Evolutionary conservation across 2,329 filamentous ascomycete genomes (phyloP).

Genomic region (Colletotrichum gigasporum): DNA sequence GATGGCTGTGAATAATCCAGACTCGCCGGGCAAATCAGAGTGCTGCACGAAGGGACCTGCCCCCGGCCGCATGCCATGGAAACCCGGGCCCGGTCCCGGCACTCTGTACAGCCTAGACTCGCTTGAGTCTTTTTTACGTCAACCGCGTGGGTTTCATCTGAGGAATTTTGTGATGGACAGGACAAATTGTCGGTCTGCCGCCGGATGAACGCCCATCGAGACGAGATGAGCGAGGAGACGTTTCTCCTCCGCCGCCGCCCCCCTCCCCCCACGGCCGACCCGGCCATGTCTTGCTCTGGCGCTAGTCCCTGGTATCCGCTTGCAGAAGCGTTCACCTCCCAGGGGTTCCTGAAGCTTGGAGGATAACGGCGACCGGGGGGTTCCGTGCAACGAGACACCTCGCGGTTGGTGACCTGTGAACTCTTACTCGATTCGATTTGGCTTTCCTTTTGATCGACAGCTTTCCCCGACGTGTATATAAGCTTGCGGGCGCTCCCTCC

Average conservation of each 20-base stretch:
- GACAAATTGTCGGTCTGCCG: constrained; percentile 24
- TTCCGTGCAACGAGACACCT: background rate
- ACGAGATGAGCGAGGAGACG: constrained; percentile 16
- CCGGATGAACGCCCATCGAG: constrained; percentile 22
- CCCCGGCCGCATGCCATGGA: constrained; percentile 2
- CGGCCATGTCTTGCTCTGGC: constrained; percentile 22
- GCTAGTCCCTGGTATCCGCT: constrained; percentile 20
- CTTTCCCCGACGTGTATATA: constrained; percentile 23
- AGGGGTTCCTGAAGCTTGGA: constrained; percentile 15
- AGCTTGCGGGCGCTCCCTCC: constrained; percentile 27
- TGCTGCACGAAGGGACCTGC: constrained; percentile 17
- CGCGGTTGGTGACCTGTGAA: constrained; percentile 17
- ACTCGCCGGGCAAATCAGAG: constrained; percentile 27
- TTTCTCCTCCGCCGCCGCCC: constrained; percentile 15
- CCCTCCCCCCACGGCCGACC: constrained; percentile 30
- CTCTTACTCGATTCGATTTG: constrained; percentile 30
- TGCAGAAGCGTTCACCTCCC: constrained; percentile 11
- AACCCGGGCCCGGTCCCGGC: constrained; percentile 30
- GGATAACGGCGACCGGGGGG: background rate
- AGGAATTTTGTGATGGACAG: constrained; percentile 22
- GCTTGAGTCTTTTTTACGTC: constrained; percentile 30
- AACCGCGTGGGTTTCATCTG: constrained; percentile 26
- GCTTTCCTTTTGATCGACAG: constrained; percentile 15
- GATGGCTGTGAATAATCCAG: constrained; percentile 23
- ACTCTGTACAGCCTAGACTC: constrained; percentile 26